Evolutionary conservation across 164 flowering plant species (phyloP), one percentile per base, ranked within the genome.

Genomic region (Annona cherimola): DNA sequence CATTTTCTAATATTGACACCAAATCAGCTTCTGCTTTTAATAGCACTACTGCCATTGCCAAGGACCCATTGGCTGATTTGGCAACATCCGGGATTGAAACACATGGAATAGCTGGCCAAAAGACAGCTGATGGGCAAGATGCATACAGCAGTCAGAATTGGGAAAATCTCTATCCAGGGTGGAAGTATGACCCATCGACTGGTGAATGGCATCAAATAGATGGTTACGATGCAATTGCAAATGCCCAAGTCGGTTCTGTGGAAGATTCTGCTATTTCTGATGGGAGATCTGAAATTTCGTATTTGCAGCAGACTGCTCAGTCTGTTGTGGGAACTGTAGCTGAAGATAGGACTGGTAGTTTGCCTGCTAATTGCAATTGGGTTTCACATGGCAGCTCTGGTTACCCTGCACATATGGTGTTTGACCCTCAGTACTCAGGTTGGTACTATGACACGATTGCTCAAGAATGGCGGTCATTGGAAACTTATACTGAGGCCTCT

Each of bases 381-480:
- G 79, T 63, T 45, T 77, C 87, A 50, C 88, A 85, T 71, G 90
- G 68, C 66, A 82, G 69, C 75, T 81, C 76, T 70, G 89, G 80
- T 45, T 91, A 90, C 75, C 98, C 97, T n/a, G 76, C 87, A 18
- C 88, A 90, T 80, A 93, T 93, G 98, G 78, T 89, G 26, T 95
- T 95, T 83, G 97, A 95, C 77, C 91, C 97, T 61, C 99, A 91
- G 68, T 91, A 89, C 68, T 98, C 99, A 68, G 98, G 87, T 72
- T 93, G 94, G 96, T 91, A 90, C 75, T 95, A 88, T 81, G 98
- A 95, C 74, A 87, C 90, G 42, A 79, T 83, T 70, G 70, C 83
- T 68, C 85, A 79, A 71, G 89, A 87, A 74, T 95, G 99, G 99
- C 79, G 79, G 45, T 9, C 79, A 8, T 79, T 95, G 76, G 98